Conservation (phyloP, 768 basidiomycete genomes). For the Hygrocybe punicea region DNA sequence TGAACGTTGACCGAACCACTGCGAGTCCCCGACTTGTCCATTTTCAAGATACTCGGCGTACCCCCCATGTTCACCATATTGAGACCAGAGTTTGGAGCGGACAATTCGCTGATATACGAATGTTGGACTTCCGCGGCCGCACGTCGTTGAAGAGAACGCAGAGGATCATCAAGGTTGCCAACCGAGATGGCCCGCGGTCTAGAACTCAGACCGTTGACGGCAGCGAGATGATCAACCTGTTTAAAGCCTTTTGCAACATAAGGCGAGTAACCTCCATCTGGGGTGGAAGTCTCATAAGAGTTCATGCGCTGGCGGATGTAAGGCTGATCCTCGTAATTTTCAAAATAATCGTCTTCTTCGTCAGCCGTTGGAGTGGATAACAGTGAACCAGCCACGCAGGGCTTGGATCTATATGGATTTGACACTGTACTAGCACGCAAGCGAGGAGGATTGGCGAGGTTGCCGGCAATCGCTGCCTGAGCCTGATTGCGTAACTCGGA, state of each 20-base stretch:
- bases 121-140: constrained; percentile 48
- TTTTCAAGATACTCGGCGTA: constrained; percentile 57
- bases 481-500: constrained; percentile 86
- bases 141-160: constrained; percentile 66
- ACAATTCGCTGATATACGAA: constrained; percentile 57
- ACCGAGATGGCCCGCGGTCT: constrained; percentile 85
- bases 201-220: constrained; percentile 21
- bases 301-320: constrained; percentile 58
- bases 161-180: constrained; percentile 79
- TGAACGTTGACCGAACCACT: constrained; percentile 56
- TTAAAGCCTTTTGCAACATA: constrained; percentile 74
- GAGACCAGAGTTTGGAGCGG: constrained; percentile 41
- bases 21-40: constrained; percentile 52
- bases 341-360: constrained; percentile 73
- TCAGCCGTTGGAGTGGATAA: constrained; percentile 65
- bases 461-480: constrained; percentile 84
- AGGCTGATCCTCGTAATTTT: constrained; percentile 51
- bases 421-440: constrained; percentile 90
- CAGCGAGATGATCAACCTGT: constrained; percentile 62
- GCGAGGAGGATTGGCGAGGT: constrained; percentile 74
- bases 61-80: constrained; percentile 34
- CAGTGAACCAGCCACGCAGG: constrained; percentile 57
- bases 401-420: constrained; percentile 76
- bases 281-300: constrained; percentile 54
- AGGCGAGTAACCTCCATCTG: constrained; percentile 52